These are phyloP conservation scores for Pleurotus tuber-regium DNA, from an alignment of 768 basidiomycete species.

Conservation along the genomic window DNA sequence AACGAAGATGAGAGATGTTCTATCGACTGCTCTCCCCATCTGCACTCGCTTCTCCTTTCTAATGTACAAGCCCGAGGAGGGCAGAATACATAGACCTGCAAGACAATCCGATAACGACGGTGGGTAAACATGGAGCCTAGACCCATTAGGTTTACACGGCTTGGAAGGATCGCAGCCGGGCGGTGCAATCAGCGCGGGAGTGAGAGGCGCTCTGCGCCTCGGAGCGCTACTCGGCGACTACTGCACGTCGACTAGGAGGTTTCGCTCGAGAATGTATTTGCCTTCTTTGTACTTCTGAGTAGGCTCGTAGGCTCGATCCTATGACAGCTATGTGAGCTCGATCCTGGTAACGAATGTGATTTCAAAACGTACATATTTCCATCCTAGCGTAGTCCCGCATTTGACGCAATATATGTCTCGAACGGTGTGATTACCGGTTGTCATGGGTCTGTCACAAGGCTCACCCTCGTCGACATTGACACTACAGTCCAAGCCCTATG, in stretches of 20 bases:
- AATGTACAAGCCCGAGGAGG: conserved; percentile 2
- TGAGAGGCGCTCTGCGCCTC: conserved; percentile 13
- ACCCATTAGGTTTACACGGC: conserved; percentile 7
- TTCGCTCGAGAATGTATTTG: conserved; percentile 95
- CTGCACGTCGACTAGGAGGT: conserved; percentile 84
- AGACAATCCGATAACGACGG: conserved; percentile 2
- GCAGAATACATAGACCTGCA: conserved; percentile 6
- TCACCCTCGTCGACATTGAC: conserved; percentile 92
- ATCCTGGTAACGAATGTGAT: neutral
- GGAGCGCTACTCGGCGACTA: conserved; percentile 28
- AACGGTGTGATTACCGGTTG: conserved; percentile 94
- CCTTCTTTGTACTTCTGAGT: conserved; percentile 98
- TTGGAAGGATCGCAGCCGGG: conserved; percentile 6
- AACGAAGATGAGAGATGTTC: neutral
- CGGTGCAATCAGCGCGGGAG: no score
- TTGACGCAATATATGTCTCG: conserved; percentile 94
- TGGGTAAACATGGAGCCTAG: neutral
- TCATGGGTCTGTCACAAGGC: conserved; percentile 91
- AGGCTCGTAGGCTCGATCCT: conserved; percentile 91
- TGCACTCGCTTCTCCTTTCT: neutral
- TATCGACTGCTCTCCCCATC: neutral
- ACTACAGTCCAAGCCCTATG: no score
- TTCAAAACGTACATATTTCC: conserved; percentile 89
- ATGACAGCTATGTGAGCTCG: conserved; percentile 7
- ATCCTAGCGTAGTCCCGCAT: conserved; percentile 83